Evolutionary conservation across 2,329 filamentous ascomycete species (phyloP).

Genomic region (Hymenoscyphus fructigenus): DNA sequence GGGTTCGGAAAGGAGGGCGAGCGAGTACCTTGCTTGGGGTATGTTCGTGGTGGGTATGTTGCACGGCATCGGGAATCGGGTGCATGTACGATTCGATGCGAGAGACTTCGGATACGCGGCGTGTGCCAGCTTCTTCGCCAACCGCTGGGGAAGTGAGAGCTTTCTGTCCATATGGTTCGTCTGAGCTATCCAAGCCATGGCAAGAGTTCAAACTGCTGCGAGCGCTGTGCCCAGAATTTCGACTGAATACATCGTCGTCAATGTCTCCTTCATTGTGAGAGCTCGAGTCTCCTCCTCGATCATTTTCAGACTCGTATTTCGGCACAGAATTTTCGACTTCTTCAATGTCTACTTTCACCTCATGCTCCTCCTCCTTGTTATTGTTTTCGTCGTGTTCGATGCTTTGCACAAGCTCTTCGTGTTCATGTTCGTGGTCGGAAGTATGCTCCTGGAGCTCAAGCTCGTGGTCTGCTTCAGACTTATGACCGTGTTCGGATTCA

Average conservation of each 20-base stretch:
- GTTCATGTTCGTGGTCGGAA: constrained; percentile 7
- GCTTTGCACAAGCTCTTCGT: constrained; percentile 1
- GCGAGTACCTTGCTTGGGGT: constrained; percentile 51
- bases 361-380: not conserved
- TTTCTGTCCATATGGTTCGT: constrained; percentile 31
- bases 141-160: constrained; percentile 29
- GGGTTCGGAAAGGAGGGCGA: constrained; percentile 66
- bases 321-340: not conserved
- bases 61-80: constrained; percentile 40
- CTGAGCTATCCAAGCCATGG: constrained; percentile 25
- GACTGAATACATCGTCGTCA: constrained; percentile 38
- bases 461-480: constrained; percentile 9
- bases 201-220: constrained; percentile 32
- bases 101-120: constrained; percentile 45
- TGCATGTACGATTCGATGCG: constrained; percentile 33
- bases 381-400: constrained; percentile 2
- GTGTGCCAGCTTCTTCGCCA: constrained; percentile 33
- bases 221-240: constrained; percentile 24
- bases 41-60: constrained; percentile 9
- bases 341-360: too few species aligned
- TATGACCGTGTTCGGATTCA: constrained; percentile 19
- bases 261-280: constrained; percentile 37
- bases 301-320: constrained; percentile 27
- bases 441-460: not conserved
- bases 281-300: constrained; percentile 30